Evolutionary conservation across 208 protist species (phyloP).

Genomic region (Leishmania lainsoni): DNA sequence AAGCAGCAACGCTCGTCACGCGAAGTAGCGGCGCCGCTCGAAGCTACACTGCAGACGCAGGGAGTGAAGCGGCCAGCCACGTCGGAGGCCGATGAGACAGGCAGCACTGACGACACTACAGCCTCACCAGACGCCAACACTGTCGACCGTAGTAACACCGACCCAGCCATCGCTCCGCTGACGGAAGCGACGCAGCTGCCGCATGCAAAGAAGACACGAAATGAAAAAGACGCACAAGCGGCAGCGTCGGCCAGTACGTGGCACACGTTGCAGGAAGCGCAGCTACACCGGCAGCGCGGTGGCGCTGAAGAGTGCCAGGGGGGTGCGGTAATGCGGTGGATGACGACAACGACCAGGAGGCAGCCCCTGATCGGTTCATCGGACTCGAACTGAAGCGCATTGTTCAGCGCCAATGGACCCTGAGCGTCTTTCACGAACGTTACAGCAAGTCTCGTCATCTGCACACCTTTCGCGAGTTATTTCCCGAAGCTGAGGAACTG

Average conservation of each 20-base stretch:
- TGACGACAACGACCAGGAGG: constrained; percentile 18
- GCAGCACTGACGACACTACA: constrained; percentile 5
- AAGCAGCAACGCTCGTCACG: constrained; percentile 2
- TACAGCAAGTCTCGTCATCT: constrained; percentile 62
- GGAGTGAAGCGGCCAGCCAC: constrained; percentile 25
- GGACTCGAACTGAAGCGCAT: constrained; percentile 82
- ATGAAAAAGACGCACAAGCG: constrained; percentile 29
- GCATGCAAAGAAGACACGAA: constrained; percentile 33
- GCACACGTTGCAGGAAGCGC: constrained; percentile 17
- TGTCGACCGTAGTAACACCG: background rate
- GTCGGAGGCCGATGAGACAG: background rate
- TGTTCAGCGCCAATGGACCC: constrained; percentile 61
- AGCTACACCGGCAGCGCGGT: constrained; percentile 7
- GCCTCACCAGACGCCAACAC: background rate
- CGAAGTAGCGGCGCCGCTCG: background rate
- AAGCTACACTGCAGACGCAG: constrained; percentile 11
- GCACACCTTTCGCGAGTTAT: constrained; percentile 66
- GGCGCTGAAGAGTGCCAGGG: background rate
- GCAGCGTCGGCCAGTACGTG: constrained; percentile 22
- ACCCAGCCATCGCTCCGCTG: background rate
- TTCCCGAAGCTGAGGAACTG: constrained; percentile 82
- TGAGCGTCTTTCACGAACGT: constrained; percentile 67
- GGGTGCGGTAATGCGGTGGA: constrained; percentile 2
- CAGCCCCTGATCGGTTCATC: constrained; percentile 50
- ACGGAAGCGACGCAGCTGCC: constrained; percentile 16